A percentile compares a stretch with the other conserved stretches of the same genome.
Evolutionary conservation across 371 early-diverging fungal species (phyloP).

Genomic region (Lichtheimia corymbifera): DNA sequence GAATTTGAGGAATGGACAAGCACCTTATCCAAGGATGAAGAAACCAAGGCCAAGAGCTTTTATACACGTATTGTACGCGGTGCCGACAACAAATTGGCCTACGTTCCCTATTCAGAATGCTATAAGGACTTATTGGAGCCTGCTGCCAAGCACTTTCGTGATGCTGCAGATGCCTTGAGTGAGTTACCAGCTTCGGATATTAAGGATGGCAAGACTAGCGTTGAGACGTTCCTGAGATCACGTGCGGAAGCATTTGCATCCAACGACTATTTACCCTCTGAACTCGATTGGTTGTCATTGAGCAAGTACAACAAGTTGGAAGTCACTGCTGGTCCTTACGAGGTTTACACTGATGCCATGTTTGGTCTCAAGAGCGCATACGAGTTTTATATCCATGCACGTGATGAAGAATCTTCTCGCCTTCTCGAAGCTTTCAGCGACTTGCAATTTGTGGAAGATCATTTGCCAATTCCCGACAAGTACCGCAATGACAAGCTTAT

Average conservation of each 20-base stretch:
- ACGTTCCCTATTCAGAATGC: constrained; percentile 60
- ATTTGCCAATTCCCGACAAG: constrained; percentile 73
- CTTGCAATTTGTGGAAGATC: constrained; percentile 70
- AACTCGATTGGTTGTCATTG: constrained; percentile 74
- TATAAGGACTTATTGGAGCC: constrained; percentile 67
- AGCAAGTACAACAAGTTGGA: constrained; percentile 59
- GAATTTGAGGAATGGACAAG: constrained; percentile 68
- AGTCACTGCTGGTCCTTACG: constrained; percentile 80
- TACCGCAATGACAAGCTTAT: constrained; percentile 70
- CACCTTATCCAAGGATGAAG: constrained; percentile 43
- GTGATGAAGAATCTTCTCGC: constrained; percentile 66
- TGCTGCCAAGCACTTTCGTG: constrained; percentile 55
- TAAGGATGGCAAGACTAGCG: constrained; percentile 35
- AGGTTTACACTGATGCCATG: constrained; percentile 77
- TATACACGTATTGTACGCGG: constrained; percentile 63
- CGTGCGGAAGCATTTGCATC: constrained; percentile 65
- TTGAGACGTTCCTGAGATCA: constrained; percentile 59
- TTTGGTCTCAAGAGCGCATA: constrained; percentile 71
- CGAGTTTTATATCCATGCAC: constrained; percentile 74
- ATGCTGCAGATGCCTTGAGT: constrained; percentile 65
- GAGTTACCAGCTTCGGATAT: constrained; percentile 4
- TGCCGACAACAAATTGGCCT: constrained; percentile 32
- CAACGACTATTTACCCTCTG: constrained; percentile 72
- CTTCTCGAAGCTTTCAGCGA: constrained; percentile 71
- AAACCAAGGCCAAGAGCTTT: constrained; percentile 67